phyloP scores from a whole-genome alignment of 345 rosid species.

The Punica granatum region DNA sequence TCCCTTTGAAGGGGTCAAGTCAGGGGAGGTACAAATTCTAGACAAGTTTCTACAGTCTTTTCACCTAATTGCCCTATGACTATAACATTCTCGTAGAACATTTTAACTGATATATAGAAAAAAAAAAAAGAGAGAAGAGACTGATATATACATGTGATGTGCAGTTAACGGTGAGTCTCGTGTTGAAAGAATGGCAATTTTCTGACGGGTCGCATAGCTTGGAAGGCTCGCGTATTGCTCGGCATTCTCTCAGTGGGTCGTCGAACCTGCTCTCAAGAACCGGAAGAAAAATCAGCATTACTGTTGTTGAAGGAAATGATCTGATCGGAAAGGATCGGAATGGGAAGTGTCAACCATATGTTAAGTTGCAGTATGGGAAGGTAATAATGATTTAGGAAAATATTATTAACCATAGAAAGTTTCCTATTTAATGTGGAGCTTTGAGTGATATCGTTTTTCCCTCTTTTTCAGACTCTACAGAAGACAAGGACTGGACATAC shows the following conservation, averaged over 20 bases:
- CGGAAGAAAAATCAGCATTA: slow-evolving; percentile 61
- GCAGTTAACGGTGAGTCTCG: slow-evolving; percentile 71
- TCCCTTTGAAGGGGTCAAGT: slow-evolving; percentile 76
- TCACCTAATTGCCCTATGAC: neutral
- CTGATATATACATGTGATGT: neutral
- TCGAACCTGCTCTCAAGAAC: slow-evolving; percentile 51
- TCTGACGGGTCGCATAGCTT: slow-evolving; percentile 79
- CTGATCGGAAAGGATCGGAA: slow-evolving; percentile 47
- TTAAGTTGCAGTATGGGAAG: slow-evolving; percentile 92
- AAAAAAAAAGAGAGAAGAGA: no score
- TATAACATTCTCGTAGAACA: neutral
- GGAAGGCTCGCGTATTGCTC: slow-evolving; percentile 32
- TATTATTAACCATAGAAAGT: neutral
- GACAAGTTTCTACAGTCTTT: neutral
- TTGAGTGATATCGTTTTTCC: neutral
- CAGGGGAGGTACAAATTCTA: slow-evolving; percentile 58
- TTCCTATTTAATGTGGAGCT: neutral
- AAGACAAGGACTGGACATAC: slow-evolving; percentile 57
- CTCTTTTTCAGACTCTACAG: slow-evolving; percentile 38
- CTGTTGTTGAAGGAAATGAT: slow-evolving; percentile 61
- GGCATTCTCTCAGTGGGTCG: slow-evolving; percentile 40
- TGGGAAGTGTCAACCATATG: slow-evolving; percentile 68
- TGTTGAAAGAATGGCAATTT: slow-evolving; percentile 94
- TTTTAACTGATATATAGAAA: no score
- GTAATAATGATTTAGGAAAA: slow-evolving; percentile 20